Evolutionary conservation across 2,329 filamentous ascomycete species (phyloP), one percentile per base, ranked within the genome.

Genomic region (Orbilia oligospora): DNA sequence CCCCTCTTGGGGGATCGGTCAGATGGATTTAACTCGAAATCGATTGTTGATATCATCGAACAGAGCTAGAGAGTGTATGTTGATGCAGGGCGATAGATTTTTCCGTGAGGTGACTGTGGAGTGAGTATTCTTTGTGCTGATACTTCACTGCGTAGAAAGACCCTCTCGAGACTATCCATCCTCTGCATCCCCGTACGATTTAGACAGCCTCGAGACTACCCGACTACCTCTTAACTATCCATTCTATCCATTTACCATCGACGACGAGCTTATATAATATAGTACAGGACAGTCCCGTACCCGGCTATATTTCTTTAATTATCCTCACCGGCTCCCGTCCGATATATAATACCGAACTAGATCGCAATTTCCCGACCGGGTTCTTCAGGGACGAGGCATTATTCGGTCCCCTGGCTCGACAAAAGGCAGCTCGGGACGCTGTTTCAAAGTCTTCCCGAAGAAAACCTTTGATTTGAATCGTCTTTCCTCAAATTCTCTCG

Each of bases 351-450:
- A 10, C n/a, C 3, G 22, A 30, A 30, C 8, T 9, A 36, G 20
- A 72, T 65, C 58, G 58, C 49, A 71, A 71, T 71, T 38, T 53
- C 38, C 48, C 53, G 22, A 58, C 38, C 36, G 24, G 41, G 30
- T 33, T 61, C 36, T 38, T 44, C 33, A 48, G 69, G 68, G 48
- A 56, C 69, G 69, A 72, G 69, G 69, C 69, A 72, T 72, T 65
- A 71, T 49, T 64, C 38, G 46, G 27, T 56, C 58, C 70, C 61
- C 38, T 53, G 49, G 18, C 38, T n/a, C 27, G 14, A 55, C 27
- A 55, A 63, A 71, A 64, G 55, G 61, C 24, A 64, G 44, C 61
- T 72, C 69, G 69, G 69, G 58, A 65, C 58, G 22, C 38, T 58
- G 61, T 58, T 73, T 67, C 49, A 65, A 24, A 66, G 44, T 66